Percentiles rank a stretch among this genome's conserved stretches.
These are phyloP conservation scores for Acanthamoeba culbertsoni DNA, from an alignment of 208 protist species.

Conservation along the genomic window DNA sequence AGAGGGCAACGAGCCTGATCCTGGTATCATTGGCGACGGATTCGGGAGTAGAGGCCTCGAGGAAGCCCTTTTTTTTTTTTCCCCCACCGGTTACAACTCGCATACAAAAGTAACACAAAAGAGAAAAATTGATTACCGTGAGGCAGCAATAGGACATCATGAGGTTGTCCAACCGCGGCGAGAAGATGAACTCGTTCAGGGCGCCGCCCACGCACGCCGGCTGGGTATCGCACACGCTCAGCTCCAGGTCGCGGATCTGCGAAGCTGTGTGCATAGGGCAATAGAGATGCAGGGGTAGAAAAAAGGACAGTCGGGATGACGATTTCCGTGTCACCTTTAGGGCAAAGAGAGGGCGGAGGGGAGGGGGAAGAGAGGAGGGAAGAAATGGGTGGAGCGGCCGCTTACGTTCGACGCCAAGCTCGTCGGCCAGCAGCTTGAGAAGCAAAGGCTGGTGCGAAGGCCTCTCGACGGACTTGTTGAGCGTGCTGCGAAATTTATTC, in stretches of 20 bases:
- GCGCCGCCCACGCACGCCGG: conserved; percentile 89
- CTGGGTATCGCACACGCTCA: conserved; percentile 94
- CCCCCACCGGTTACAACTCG: too few relatives aligned
- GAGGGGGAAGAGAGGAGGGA: background rate
- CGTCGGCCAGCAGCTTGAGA: conserved; percentile 84
- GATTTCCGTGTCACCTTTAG: background rate
- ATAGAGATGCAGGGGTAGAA: conserved; percentile 47
- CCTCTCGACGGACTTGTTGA: background rate
- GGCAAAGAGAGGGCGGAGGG: background rate
- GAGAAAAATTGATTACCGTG: background rate
- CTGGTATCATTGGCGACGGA: conserved; percentile 83
- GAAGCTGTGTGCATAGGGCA: conserved; percentile 60
- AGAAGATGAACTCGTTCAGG: conserved; percentile 94
- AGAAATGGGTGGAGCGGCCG: background rate
- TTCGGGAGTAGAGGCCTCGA: background rate
- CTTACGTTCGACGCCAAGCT: conserved; percentile 67
- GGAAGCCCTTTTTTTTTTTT: conserved; percentile 42
- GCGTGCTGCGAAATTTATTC: background rate
- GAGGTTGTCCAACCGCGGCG: conserved; percentile 95
- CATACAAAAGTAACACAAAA: too few relatives aligned
- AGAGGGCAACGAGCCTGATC: conserved; percentile 86
- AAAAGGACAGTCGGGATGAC: background rate
- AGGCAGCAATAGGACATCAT: conserved; percentile 92
- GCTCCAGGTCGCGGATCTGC: conserved; percentile 95
- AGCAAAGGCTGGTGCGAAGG: conserved; percentile 84